phyloP scores from a whole-genome alignment of 257 asterid genomes.

The Solanum bulbocastanum region DNA sequence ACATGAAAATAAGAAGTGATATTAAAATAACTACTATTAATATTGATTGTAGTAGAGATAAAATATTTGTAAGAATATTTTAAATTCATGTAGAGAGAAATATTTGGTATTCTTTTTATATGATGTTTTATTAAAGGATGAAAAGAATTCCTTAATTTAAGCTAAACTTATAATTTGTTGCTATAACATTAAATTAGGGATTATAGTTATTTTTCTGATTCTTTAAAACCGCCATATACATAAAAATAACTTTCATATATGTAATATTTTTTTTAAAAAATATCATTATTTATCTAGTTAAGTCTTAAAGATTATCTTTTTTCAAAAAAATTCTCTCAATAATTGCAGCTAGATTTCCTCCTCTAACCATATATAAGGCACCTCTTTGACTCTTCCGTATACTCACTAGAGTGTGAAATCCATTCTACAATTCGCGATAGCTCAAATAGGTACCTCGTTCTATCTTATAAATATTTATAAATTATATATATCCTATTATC shows the following conservation, averaged over 20 bases:
- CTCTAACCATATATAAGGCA: too few species aligned
- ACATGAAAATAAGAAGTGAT: not conserved
- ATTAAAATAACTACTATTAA: not conserved
- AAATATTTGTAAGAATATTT: not conserved
- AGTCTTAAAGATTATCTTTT: too few species aligned
- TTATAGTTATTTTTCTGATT: too few species aligned
- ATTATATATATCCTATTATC: not conserved
- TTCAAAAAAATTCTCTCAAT: too few species aligned
- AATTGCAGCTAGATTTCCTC: too few species aligned
- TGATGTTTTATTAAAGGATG: not conserved
- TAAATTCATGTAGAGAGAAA: not conserved
- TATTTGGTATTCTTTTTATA: not conserved
- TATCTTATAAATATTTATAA: too few species aligned
- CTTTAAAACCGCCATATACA: too few species aligned
- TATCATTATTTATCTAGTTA: too few species aligned
- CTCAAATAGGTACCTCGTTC: not conserved
- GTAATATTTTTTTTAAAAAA: too few species aligned
- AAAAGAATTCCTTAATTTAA: not conserved
- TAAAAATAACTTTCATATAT: too few species aligned
- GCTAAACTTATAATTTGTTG: not conserved
- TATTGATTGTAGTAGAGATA: not conserved
- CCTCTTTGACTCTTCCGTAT: too few species aligned
- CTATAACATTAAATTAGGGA: not conserved
- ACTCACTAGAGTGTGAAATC: not conserved
- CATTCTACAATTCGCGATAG: not conserved